Evolutionary conservation across 2,329 filamentous ascomycete species (phyloP).

Genomic region (Colletotrichum costaricense): DNA sequence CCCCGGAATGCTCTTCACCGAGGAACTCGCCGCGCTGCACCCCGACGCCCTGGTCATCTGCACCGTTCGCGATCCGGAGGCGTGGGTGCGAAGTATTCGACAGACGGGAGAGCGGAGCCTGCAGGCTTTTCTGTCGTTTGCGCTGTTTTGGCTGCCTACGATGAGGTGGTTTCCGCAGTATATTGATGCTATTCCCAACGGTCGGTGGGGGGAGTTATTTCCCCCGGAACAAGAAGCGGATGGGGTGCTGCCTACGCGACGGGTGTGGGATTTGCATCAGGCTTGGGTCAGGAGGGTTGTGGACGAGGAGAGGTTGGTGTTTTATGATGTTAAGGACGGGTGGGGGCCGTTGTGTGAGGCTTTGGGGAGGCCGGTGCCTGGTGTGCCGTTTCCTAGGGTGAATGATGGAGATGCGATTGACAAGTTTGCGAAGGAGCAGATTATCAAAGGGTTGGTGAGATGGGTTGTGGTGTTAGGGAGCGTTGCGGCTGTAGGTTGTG

Average conservation of each 20-base stretch:
- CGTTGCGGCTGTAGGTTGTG: neutral
- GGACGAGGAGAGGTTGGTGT: conserved; percentile 41
- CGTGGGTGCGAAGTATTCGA: conserved; percentile 38
- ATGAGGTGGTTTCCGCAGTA: neutral
- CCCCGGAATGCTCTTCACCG: conserved; percentile 5
- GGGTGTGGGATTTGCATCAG: conserved; percentile 37
- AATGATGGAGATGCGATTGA: neutral
- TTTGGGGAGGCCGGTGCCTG: conserved; percentile 43
- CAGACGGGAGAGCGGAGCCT: conserved; percentile 10
- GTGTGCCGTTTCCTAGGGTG: conserved; percentile 41
- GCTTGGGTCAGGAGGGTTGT: conserved; percentile 34
- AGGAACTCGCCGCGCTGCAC: conserved; percentile 35
- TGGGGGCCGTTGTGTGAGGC: conserved; percentile 49
- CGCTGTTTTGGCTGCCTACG: neutral
- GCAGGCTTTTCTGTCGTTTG: neutral
- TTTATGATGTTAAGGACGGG: conserved; percentile 42
- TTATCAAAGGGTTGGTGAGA: neutral
- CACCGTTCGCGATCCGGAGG: conserved; percentile 36
- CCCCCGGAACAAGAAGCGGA: too few species aligned
- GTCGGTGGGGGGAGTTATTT: neutral
- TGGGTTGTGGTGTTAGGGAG: neutral
- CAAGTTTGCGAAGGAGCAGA: neutral
- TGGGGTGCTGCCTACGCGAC: neutral
- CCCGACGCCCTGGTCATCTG: conserved; percentile 39
- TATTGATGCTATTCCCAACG: neutral